Conservation (phyloP, 2,329 filamentous ascomycete species). For the Alternaria ethzedia region DNA sequence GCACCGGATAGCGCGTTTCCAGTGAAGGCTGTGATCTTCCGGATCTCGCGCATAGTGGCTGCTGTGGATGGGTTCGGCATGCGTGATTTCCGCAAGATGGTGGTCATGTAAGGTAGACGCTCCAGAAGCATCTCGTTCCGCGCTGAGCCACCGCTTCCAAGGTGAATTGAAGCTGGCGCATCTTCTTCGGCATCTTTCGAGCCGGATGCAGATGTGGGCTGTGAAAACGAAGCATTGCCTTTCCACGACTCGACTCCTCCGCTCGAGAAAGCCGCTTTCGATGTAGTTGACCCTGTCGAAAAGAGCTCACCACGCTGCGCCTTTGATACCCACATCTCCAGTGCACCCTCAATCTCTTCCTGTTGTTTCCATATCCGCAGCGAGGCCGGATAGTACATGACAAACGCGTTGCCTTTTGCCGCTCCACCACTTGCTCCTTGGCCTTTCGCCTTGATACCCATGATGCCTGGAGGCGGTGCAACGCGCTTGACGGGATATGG, state of each 20-base stretch:
- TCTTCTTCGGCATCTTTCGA: conserved; percentile 20
- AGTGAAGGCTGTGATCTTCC: conserved; percentile 71
- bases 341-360: conserved; percentile 78
- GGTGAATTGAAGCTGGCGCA: conserved; percentile 47
- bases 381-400: conserved; percentile 91
- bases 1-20: conserved; percentile 12
- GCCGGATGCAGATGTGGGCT: conserved; percentile 10
- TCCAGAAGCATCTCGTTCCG: conserved; percentile 81
- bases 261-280: conserved; percentile 23
- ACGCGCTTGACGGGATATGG: conserved; percentile 80
- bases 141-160: conserved; percentile 67
- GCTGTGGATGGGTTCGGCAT: conserved; percentile 28
- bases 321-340: conserved; percentile 72
- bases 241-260: conserved; percentile 53
- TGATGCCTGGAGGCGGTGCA: conserved; percentile 48
- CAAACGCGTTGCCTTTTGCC: conserved; percentile 68
- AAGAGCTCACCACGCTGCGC: conserved; percentile 54
- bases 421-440: conserved; percentile 22
- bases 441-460: conserved; percentile 41
- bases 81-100: conserved; percentile 58
- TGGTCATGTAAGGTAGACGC: conserved; percentile 82
- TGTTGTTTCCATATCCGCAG: conserved; percentile 82
- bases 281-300: conserved; percentile 26
- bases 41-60: conserved; percentile 62
- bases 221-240: conserved; percentile 25